A percentile compares a stretch with the other conserved stretches of the same genome.
Conservation (phyloP, 2,329 filamentous ascomycete species). For the Cordyceps javanica region DNA sequence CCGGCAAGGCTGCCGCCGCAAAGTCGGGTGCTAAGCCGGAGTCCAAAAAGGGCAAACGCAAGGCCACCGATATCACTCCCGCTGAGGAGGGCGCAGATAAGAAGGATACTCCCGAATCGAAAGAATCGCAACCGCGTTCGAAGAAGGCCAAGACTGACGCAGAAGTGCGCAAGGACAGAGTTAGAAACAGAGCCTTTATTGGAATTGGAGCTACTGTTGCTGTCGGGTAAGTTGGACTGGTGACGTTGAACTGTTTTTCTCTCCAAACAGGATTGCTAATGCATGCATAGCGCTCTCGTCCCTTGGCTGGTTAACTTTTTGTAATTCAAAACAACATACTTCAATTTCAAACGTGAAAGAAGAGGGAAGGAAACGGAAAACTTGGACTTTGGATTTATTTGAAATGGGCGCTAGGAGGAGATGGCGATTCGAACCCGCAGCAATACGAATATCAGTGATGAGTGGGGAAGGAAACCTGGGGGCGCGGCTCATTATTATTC, state of each 20-base stretch:
- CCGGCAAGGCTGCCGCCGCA: slow-evolving; percentile 29
- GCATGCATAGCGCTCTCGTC: slow-evolving; percentile 35
- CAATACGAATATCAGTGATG: background rate
- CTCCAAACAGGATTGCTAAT: slow-evolving; percentile 13
- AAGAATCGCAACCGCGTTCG: slow-evolving; percentile 43
- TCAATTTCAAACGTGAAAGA: background rate
- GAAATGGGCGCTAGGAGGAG: background rate
- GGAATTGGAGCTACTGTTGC: slow-evolving; percentile 83
- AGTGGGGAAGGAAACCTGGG: background rate
- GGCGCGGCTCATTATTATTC: slow-evolving; percentile 3
- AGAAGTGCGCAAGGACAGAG: slow-evolving; percentile 76
- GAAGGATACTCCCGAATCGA: slow-evolving; percentile 22
- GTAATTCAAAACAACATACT: slow-evolving; percentile 22
- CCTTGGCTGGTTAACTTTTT: slow-evolving; percentile 48
- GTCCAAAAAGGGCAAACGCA: slow-evolving; percentile 59
- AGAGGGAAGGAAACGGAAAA: slow-evolving; percentile 5
- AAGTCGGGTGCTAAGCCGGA: slow-evolving; percentile 38
- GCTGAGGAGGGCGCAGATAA: slow-evolving; percentile 46
- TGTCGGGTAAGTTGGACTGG: slow-evolving; percentile 66
- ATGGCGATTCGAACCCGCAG: background rate
- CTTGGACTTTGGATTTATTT: background rate
- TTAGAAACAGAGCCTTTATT: slow-evolving; percentile 77
- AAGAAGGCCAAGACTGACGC: slow-evolving; percentile 81
- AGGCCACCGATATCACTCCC: slow-evolving; percentile 65
- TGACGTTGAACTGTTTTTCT: background rate